These are phyloP conservation scores for Debaryomyces udenii DNA, from an alignment of 1,139 yeast genomes.

Conservation along the genomic window DNA sequence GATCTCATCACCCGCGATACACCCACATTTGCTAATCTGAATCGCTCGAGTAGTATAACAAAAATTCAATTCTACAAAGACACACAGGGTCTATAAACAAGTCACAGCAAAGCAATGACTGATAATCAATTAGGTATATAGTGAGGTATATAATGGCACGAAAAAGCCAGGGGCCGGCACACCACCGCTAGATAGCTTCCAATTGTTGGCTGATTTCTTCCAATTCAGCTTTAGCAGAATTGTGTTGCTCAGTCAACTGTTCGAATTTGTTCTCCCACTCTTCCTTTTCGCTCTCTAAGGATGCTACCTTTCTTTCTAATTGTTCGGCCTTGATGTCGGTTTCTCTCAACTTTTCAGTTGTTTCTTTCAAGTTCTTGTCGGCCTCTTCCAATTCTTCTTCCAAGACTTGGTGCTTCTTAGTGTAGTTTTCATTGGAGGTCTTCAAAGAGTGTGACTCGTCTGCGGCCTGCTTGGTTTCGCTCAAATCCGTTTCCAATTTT, in stretches of 20 bases:
- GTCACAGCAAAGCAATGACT: too few species aligned
- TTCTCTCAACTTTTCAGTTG: constrained; percentile 92
- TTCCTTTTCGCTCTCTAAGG: constrained; percentile 90
- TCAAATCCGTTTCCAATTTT: constrained; percentile 77
- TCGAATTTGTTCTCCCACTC: constrained; percentile 91
- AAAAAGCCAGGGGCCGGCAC: too few species aligned
- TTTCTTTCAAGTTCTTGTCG: constrained; percentile 88
- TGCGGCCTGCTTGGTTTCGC: constrained; percentile 84
- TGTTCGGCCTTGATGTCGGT: constrained; percentile 97
- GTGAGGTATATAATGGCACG: too few species aligned
- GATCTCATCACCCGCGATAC: too few species aligned
- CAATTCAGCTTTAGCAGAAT: constrained; percentile 84
- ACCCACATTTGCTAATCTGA: too few species aligned
- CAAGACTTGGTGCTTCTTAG: constrained; percentile 88
- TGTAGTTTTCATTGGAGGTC: constrained; percentile 85
- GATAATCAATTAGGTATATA: too few species aligned
- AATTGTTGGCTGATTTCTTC: constrained; percentile 93
- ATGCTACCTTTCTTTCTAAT: constrained; percentile 90
- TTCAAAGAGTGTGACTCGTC: constrained; percentile 92
- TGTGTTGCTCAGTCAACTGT: constrained; percentile 81
- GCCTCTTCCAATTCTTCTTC: constrained; percentile 95
- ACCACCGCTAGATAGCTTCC: constrained; percentile 66
- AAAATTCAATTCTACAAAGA: too few species aligned
- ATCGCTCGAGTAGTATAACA: too few species aligned
- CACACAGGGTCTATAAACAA: too few species aligned